Evolutionary conservation across 441 rosid species (phyloP).

Genomic region (Populus hybrid): DNA sequence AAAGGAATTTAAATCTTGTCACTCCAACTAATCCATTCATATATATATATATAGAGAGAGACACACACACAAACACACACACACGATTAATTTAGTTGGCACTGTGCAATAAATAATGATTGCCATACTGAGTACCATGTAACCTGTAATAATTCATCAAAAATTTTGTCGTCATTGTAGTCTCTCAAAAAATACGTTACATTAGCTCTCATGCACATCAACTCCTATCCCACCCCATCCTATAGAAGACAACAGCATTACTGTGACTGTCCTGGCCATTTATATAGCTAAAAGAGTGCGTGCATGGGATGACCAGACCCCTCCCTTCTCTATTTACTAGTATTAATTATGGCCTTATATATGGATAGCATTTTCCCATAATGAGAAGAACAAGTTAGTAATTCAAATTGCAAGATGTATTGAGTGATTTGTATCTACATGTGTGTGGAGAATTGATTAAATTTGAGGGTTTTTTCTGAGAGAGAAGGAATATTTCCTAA

Average conservation of each 20-base stretch:
- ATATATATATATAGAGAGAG: too few relatives aligned
- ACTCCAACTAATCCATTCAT: not conserved
- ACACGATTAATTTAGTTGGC: slow-evolving; percentile 4
- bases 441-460: not conserved
- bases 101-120: slow-evolving; percentile 4
- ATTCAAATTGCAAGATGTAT: not conserved
- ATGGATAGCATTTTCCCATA: not conserved
- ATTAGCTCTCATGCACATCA: not conserved
- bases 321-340: slow-evolving; percentile 7
- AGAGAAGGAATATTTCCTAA: slow-evolving; percentile 8
- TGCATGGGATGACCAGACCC: not conserved
- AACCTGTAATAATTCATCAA: slow-evolving; percentile 23
- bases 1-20: not conserved
- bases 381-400: not conserved
- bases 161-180: slow-evolving; percentile 21
- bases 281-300: not conserved
- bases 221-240: not conserved
- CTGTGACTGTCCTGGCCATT: slow-evolving; percentile 18
- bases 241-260: slow-evolving; percentile 24
- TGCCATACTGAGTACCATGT: slow-evolving; percentile 9
- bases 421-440: not conserved
- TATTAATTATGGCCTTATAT: slow-evolving; percentile 13
- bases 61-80: not conserved
- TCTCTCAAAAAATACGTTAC: slow-evolving; percentile 1
- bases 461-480: slow-evolving; percentile 7